Evolutionary conservation across 768 basidiomycete genomes (phyloP).

Genomic region (Amanita polypyramis): DNA sequence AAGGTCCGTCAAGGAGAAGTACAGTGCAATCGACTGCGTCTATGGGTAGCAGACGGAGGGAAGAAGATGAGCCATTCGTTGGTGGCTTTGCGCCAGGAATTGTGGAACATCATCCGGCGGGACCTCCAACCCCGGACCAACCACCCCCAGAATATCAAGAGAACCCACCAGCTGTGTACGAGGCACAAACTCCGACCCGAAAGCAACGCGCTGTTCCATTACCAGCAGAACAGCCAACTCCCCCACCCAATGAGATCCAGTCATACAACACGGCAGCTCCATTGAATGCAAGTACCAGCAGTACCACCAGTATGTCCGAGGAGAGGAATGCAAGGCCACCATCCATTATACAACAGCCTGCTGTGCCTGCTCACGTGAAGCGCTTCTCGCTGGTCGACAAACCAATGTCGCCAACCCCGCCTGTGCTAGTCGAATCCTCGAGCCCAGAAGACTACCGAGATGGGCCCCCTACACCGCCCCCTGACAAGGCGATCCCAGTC

Average conservation of each 20-base stretch:
- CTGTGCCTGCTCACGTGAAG: slow-evolving; percentile 60
- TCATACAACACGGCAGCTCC: background rate
- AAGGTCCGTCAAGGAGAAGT: slow-evolving; percentile 23
- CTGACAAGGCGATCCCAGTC: slow-evolving; percentile 21
- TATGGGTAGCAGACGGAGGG: slow-evolving; percentile 20
- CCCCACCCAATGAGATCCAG: slow-evolving; percentile 2
- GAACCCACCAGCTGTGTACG: slow-evolving; percentile 8
- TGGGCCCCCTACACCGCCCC: slow-evolving; percentile 26
- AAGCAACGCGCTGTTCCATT: slow-evolving; percentile 9
- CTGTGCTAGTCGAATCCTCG: slow-evolving; percentile 43
- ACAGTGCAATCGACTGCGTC: slow-evolving; percentile 27
- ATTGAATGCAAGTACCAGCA: background rate
- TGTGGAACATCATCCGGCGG: slow-evolving; percentile 17
- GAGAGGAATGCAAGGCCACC: slow-evolving; percentile 14
- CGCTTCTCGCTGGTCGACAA: slow-evolving; percentile 74
- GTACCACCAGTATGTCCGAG: background rate
- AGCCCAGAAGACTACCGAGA: slow-evolving; percentile 30
- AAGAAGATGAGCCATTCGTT: slow-evolving; percentile 34
- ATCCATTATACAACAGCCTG: slow-evolving; percentile 15
- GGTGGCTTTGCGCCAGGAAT: slow-evolving; percentile 38
- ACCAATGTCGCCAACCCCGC: slow-evolving; percentile 37
- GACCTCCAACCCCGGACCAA: slow-evolving; percentile 9
- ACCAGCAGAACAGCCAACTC: slow-evolving; percentile 12
- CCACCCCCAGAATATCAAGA: slow-evolving; percentile 10
- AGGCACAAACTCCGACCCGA: slow-evolving; percentile 13